Base-by-base conservation (phyloP, 768 basidiomycete genomes). In the Lentinula guzmanii region DNA sequence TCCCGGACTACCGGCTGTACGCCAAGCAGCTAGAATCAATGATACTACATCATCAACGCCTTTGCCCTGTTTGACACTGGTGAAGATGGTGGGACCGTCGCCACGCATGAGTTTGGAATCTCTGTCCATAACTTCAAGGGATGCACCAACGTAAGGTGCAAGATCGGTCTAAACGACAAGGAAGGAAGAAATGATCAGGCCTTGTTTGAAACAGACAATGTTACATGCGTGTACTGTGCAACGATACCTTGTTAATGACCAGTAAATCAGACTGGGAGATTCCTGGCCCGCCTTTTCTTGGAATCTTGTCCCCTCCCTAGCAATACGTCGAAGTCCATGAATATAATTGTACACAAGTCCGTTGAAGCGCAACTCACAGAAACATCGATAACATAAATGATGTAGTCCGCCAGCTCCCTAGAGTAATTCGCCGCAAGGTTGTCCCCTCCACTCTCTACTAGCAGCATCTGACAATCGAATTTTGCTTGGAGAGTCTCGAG, bases 351-450 rank as follows among this genome's bases (percentile, higher is more conserved):
- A 58, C 45, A 34, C 35, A 42, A 15, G 52, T 31, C 52, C 18
- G 43, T 15, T 34, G 7, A 16, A 46, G 15, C 58, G 60, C 16
- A 46, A 71, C 82, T 68, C 64, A 91, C 90, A 62, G 91, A 84
- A 64, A 93, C 91, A 69, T 93, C 91, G 63, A 93, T 93, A 53
- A 93, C 90, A 74, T 93, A 93, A 71, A 96, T 93, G 71, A 97
- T 98, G 71, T 95, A 99, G 72, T 99, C 97, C 5, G 96, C 97
- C 57, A 99, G 76, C 72, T 98, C 96, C 63, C 96, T 80, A 37
- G 93, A 95, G 72, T 98, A 98, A 75, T 98, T 98, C 3, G 96
- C 95, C 39, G 96, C 95, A 8, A 98, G 79, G 70, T 98, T 98
- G 71, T 98, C 96, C 8, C 96, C 96, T 39, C 96, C 96, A 65